Conservation (phyloP, 1,284 basidiomycete genomes). For the Pterula multifida region DNA sequence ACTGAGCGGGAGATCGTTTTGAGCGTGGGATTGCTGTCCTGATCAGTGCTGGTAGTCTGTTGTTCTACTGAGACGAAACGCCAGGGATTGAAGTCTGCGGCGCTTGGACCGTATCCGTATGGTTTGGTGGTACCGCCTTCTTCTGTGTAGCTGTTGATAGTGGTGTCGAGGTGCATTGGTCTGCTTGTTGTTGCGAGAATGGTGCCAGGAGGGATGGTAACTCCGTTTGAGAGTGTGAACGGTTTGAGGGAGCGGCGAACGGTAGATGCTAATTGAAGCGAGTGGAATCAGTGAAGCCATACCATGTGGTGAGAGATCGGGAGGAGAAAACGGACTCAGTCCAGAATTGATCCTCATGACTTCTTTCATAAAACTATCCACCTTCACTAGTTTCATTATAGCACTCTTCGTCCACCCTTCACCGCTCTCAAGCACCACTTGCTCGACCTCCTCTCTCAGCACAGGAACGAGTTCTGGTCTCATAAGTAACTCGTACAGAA, state of each 20-base stretch:
- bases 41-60: constrained; percentile 14
- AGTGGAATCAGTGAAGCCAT: not conserved
- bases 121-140: too few species aligned
- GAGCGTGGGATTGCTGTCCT: constrained; percentile 16
- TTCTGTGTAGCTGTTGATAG: too few species aligned
- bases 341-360: constrained; percentile 24
- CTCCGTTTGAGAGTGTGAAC: constrained; percentile 27
- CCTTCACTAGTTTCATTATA: constrained; percentile 28
- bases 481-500: constrained; percentile 28
- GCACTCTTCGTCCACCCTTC: constrained; percentile 33
- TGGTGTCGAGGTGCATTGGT: not conserved
- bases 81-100: constrained; percentile 22
- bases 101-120: constrained; percentile 15
- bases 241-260: constrained; percentile 20
- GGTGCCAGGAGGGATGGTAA: constrained; percentile 22
- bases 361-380: constrained; percentile 41
- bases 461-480: constrained; percentile 26
- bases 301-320: not conserved
- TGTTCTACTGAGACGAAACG: constrained; percentile 22
- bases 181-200: not conserved
- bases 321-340: not conserved
- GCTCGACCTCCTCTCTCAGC: constrained; percentile 33
- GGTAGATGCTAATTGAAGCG: constrained; percentile 15
- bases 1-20: too few species aligned
- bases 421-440: constrained; percentile 16